Conservation (phyloP, 192 early-diverging fungal species). For the Radiomyces spectabilis region DNA sequence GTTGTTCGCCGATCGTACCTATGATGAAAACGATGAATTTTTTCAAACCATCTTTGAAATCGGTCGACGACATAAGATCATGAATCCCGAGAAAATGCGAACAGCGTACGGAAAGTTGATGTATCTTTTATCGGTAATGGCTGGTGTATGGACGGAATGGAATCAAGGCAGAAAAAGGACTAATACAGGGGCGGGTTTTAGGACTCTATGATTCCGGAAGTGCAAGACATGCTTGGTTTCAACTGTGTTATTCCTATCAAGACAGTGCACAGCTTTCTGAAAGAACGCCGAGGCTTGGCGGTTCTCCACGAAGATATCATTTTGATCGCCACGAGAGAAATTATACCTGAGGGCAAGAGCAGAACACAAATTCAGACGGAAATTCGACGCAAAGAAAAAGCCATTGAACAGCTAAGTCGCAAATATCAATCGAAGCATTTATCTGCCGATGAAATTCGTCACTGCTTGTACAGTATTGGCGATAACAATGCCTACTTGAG, state of each 20-base stretch:
- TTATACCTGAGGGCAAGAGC: slow-evolving; percentile 56
- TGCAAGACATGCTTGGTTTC: slow-evolving; percentile 75
- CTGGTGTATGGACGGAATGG: neutral
- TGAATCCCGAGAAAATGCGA: slow-evolving; percentile 97
- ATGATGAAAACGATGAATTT: slow-evolving; percentile 71
- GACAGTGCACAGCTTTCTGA: slow-evolving; percentile 77
- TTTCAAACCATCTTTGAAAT: slow-evolving; percentile 67
- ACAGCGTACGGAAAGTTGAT: slow-evolving; percentile 93
- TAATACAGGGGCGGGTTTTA: slow-evolving; percentile 15
- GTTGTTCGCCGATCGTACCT: slow-evolving; percentile 58
- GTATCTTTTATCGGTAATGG: slow-evolving; percentile 69
- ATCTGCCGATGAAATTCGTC: slow-evolving; percentile 61
- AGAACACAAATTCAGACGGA: slow-evolving; percentile 70
- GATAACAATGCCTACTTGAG: slow-evolving; percentile 95
- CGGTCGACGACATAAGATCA: slow-evolving; percentile 75
- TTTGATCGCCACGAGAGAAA: slow-evolving; percentile 63
- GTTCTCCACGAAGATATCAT: slow-evolving; percentile 81
- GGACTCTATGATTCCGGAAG: slow-evolving; percentile 65
- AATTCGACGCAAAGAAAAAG: slow-evolving; percentile 84
- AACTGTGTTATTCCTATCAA: slow-evolving; percentile 78
- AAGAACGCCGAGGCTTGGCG: slow-evolving; percentile 52
- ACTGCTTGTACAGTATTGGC: slow-evolving; percentile 93
- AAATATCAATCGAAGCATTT: slow-evolving; percentile 63
- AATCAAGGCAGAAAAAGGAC: neutral
- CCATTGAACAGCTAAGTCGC: slow-evolving; percentile 78